Conservation (phyloP, 192 early-diverging fungal genomes). For the Coemansia sp. region DNA sequence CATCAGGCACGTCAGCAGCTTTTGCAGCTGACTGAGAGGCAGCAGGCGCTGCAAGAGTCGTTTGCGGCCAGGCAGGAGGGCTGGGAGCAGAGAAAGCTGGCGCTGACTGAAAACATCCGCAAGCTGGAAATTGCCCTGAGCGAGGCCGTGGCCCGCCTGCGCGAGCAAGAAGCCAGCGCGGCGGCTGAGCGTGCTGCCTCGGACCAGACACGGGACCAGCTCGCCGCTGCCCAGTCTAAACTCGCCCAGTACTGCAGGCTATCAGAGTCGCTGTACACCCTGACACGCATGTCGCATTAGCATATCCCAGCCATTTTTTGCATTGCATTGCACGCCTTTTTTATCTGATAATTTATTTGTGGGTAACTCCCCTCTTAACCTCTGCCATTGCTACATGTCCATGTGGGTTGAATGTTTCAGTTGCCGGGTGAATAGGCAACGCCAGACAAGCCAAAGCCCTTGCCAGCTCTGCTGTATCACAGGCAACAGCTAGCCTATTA, state of each 20-base stretch:
- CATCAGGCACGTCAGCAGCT: background rate
- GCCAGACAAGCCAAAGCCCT: too few relatives aligned
- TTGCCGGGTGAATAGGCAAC: too few relatives aligned
- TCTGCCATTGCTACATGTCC: too few relatives aligned
- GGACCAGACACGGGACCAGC: constrained; percentile 13
- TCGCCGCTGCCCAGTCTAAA: constrained; percentile 6
- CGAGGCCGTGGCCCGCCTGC: constrained; percentile 25
- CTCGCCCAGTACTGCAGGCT: constrained; percentile 26
- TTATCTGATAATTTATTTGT: too few relatives aligned
- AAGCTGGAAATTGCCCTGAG: constrained; percentile 22
- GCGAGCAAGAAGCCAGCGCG: constrained; percentile 18
- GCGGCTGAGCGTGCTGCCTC: constrained; percentile 6
- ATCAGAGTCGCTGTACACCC: constrained; percentile 13
- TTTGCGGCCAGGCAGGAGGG: background rate
- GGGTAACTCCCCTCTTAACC: too few relatives aligned
- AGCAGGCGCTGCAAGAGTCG: background rate
- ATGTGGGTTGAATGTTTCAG: too few relatives aligned
- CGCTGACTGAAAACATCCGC: constrained; percentile 6
- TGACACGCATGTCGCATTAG: constrained; percentile 8
- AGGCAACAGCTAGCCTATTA: too few relatives aligned
- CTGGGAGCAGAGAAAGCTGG: background rate
- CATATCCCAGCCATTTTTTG: background rate
- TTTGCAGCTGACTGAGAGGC: background rate
- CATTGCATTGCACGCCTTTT: background rate
- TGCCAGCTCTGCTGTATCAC: too few relatives aligned